These are phyloP conservation scores for Nicotiana knightiana DNA, from an alignment of 257 asterid species.

Conservation along the genomic window DNA sequence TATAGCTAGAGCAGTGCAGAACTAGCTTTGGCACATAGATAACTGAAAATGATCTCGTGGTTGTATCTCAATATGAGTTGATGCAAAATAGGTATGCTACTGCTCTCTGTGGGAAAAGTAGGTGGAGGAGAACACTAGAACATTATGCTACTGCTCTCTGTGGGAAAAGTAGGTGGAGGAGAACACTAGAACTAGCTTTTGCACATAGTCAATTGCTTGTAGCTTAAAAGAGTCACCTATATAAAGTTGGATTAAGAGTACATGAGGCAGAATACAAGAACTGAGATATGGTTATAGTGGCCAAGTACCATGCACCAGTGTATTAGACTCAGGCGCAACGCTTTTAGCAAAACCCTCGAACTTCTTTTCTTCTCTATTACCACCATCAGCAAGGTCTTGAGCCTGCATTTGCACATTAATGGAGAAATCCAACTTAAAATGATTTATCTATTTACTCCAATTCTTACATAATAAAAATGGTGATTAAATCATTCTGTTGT, in stretches of 20 bases:
- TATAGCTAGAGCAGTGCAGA: background rate
- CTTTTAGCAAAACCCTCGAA: slow-evolving; percentile 18
- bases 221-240: background rate
- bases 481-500: background rate
- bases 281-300: background rate
- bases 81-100: background rate
- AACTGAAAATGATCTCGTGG: background rate
- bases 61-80: background rate
- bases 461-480: background rate
- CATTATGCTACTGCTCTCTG: background rate
- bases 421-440: background rate
- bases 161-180: too few relatives aligned
- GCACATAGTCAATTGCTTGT: background rate
- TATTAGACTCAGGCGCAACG: slow-evolving; percentile 17
- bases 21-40: background rate
- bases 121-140: background rate
- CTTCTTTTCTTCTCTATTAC: slow-evolving; percentile 25
- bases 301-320: background rate
- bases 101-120: background rate
- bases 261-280: background rate
- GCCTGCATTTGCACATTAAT: slow-evolving; percentile 30
- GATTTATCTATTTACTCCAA: background rate
- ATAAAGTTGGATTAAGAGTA: background rate
- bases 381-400: slow-evolving; percentile 24
- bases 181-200: background rate